Base-by-base conservation (phyloP, 352 stramenopile species). In the Phytophthora citrophthora region DNA sequence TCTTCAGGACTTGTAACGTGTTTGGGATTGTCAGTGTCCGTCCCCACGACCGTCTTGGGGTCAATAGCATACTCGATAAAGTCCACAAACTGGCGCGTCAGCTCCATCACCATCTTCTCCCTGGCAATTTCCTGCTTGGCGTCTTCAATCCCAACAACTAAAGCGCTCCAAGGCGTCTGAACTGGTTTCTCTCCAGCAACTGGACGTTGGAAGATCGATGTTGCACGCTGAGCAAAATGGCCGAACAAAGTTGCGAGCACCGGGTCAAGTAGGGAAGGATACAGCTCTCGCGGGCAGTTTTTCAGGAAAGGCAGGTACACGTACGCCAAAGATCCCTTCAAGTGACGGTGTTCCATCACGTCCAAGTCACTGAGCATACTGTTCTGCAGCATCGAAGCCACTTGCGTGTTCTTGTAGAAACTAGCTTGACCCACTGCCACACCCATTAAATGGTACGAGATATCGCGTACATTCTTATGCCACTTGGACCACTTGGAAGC, bases 381-480 rank as follows among this genome's bases (percentile, higher is more conserved):
- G 59, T 78, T 83, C 46, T 88, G 70, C 51, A 91, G 75, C 34
- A 86, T 63, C 0, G 68, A 56, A 1, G 61, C 52, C 26, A 74
- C 72, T 59, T 90, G 77, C 1, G 77, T 65, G 34, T 74, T 79
- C 13, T 68, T 58, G 26, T 89, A 91, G 31, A 92, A 86, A 49
- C 68, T 83, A 5, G 49, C 34, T 48, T 89, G 81, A 0, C 55
- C 54, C 5, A 89, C 62, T 8, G 83, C 83, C 6, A 89, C 76
- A 18, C 83, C 86, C 59, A 89, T 79, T 20, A 94, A 70, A 69
- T 94, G 86, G 50, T 91, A 94, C 32, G 70, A 74, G 48, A 92
- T 83, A 58, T 94, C 86, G 15, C 86, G 83, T 2, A 91, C 75
- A 48, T 91, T 92, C 60, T 91, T 92, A 59, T 89, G 76, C 86